A percentile compares a stretch with the other conserved stretches of the same genome.
Conservation (phyloP, 148 eudicot genomes). For the Rhododendron williamsianum region DNA sequence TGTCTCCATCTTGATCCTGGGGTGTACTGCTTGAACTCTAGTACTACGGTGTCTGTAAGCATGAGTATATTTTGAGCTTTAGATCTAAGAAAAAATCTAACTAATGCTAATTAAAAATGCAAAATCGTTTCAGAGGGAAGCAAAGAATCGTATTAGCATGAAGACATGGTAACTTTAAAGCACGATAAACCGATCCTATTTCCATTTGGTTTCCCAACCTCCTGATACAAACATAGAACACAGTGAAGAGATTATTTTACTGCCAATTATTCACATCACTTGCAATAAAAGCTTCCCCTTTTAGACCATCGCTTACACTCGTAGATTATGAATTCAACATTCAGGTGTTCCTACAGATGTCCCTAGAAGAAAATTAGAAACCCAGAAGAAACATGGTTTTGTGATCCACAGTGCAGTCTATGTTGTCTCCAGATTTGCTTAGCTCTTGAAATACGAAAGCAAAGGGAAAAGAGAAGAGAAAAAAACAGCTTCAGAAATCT, state of each 20-base stretch:
- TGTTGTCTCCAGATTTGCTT: background rate
- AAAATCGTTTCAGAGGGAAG: background rate
- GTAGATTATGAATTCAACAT: background rate
- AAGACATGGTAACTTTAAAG: background rate
- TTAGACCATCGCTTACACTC: background rate
- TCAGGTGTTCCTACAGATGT: background rate
- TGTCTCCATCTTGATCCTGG: constrained; percentile 71
- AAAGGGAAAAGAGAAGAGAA: background rate
- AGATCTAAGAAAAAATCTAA: background rate
- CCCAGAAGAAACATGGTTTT: background rate
- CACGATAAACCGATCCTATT: background rate
- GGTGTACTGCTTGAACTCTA: constrained; percentile 85
- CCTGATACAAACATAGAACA: background rate
- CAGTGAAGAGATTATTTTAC: background rate
- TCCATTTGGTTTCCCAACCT: background rate
- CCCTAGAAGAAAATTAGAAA: background rate
- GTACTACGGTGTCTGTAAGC: constrained; percentile 47
- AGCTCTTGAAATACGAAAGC: background rate
- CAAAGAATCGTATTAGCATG: background rate
- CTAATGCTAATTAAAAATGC: background rate
- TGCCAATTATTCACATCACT: background rate
- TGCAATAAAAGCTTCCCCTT: background rate
- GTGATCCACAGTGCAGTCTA: background rate
- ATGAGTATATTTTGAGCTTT: background rate
- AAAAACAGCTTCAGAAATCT: background rate